Evolutionary conservation across 371 early-diverging fungal genomes (phyloP).

Genomic region (Mucor mucedo): DNA sequence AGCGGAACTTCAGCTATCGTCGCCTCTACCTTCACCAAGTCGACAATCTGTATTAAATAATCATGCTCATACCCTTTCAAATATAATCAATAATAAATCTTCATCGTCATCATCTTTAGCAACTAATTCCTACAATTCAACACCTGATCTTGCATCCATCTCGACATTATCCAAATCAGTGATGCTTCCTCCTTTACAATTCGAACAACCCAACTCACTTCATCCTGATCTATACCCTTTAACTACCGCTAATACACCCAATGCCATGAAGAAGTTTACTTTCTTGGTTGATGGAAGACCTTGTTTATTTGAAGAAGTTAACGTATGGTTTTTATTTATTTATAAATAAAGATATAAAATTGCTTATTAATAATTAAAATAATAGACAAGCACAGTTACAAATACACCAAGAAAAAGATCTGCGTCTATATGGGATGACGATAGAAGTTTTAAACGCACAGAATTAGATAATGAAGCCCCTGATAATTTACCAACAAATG

Average conservation of each 20-base stretch:
- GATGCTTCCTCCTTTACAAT: constrained; percentile 22
- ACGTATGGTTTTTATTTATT: constrained; percentile 8
- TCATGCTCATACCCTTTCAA: constrained; percentile 11
- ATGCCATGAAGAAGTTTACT: constrained; percentile 18
- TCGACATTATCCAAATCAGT: constrained; percentile 6
- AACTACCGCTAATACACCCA: constrained; percentile 21
- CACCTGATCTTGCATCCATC: constrained; percentile 14
- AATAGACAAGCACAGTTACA: neutral
- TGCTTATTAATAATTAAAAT: neutral
- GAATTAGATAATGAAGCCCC: constrained; percentile 25
- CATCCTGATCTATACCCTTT: constrained; percentile 32
- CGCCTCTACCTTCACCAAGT: constrained; percentile 33
- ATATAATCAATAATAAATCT: neutral
- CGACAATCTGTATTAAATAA: constrained; percentile 15
- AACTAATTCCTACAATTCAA: neutral
- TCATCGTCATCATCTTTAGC: constrained; percentile 6
- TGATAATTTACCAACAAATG: constrained; percentile 11
- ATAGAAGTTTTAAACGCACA: constrained; percentile 28
- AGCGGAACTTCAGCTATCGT: constrained; percentile 31
- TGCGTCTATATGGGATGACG: constrained; percentile 32
- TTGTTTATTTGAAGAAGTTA: constrained; percentile 27
- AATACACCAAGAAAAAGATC: constrained; percentile 28
- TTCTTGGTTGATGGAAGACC: constrained; percentile 23
- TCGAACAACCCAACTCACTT: constrained; percentile 16
- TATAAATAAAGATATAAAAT: neutral